Conservation (phyloP, 164 flowering plant genomes). For the Vitis rotundifolia region DNA sequence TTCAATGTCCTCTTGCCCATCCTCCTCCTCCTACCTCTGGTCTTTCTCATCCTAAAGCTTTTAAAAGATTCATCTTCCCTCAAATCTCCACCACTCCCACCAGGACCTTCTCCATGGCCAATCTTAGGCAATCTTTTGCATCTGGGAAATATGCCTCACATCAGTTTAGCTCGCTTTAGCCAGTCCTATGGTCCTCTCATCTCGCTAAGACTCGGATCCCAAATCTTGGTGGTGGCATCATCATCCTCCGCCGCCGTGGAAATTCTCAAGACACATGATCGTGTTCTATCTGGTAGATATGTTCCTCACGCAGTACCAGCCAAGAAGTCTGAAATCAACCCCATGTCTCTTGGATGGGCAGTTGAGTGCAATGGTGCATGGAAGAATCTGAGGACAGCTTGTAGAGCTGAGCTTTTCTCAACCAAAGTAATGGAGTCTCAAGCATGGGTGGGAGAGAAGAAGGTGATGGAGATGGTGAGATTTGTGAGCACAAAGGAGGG, state of each 20-base stretch:
- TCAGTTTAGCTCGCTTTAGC: constrained; percentile 19
- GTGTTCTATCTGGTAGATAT: constrained; percentile 18
- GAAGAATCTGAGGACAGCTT: constrained; percentile 36
- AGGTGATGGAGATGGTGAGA: constrained; percentile 26
- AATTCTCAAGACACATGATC: constrained; percentile 32
- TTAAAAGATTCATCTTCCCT: too few species aligned
- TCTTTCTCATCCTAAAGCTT: too few species aligned
- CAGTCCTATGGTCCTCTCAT: constrained; percentile 35
- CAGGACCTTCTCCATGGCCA: constrained; percentile 49
- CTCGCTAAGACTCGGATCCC: constrained; percentile 29
- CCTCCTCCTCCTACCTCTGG: too few species aligned
- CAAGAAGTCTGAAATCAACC: background rate
- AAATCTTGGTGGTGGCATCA: constrained; percentile 30
- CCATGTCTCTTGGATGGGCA: constrained; percentile 21
- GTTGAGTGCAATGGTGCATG: constrained; percentile 34
- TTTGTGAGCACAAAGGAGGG: constrained; percentile 25
- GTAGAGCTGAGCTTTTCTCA: constrained; percentile 37
- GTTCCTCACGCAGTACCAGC: constrained; percentile 5
- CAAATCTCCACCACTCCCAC: constrained; percentile 17
- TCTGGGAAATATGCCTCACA: constrained; percentile 21
- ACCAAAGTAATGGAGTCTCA: constrained; percentile 31
- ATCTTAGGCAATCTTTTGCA: constrained; percentile 37
- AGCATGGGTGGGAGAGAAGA: constrained; percentile 29
- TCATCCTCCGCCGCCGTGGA: constrained; percentile 24
- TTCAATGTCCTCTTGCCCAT: too few species aligned